Evolutionary conservation across 2,329 filamentous ascomycete species (phyloP).

Genomic region (Cadophora gregata): DNA sequence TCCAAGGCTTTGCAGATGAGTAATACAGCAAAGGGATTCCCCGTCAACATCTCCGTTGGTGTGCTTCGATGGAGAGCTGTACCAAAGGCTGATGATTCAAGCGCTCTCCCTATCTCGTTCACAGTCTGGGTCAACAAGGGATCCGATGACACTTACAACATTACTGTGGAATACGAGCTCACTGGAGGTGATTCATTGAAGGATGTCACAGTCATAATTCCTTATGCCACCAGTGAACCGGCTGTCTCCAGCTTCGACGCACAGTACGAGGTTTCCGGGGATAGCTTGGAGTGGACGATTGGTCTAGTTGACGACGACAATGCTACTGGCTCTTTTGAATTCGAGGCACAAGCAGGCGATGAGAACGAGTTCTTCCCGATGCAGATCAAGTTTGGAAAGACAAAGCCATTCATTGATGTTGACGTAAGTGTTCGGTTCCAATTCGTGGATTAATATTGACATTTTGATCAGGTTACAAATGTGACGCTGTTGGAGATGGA

Average conservation of each 20-base stretch:
- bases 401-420: conserved; percentile 85
- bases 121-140: conserved; percentile 97
- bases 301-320: conserved; percentile 85
- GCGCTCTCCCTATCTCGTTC: conserved; percentile 89
- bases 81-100: conserved; percentile 79
- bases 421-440: conserved; percentile 72
- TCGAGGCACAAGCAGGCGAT: conserved; percentile 85
- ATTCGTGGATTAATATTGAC: conserved; percentile 9
- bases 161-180: conserved; percentile 96
- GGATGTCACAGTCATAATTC: conserved; percentile 87
- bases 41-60: conserved; percentile 90
- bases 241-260: conserved; percentile 92
- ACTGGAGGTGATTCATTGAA: conserved; percentile 79
- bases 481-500: conserved; percentile 76
- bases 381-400: conserved; percentile 87
- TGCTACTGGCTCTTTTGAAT: conserved; percentile 87
- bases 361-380: conserved; percentile 99
- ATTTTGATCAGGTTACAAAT: conserved; percentile 60
- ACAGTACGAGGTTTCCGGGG: conserved; percentile 90
- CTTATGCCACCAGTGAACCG: conserved; percentile 84
- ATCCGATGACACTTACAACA: conserved; percentile 77
- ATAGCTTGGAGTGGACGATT: conserved; percentile 93
- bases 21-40: conserved; percentile 87
- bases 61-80: conserved; percentile 92
- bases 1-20: conserved; percentile 88